Percentiles rank a stretch among this genome's conserved stretches.
Evolutionary conservation across 805 yeast species (phyloP).

Genomic region (Wickerhamomyces rabaulensis): DNA sequence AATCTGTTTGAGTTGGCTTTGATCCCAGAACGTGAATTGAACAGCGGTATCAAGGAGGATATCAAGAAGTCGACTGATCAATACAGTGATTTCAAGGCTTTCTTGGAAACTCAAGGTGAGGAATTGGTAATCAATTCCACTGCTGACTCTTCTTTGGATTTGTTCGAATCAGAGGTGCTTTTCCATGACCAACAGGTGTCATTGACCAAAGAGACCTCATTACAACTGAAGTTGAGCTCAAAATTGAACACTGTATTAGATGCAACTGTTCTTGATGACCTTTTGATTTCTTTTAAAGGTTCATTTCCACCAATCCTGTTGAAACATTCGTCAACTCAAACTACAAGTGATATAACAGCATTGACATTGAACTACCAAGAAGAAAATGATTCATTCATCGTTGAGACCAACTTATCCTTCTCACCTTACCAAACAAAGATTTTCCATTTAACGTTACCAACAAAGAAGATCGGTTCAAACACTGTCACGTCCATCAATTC

Average conservation of each 20-base stretch:
- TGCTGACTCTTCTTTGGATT: constrained; percentile 20
- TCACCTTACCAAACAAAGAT: constrained; percentile 9
- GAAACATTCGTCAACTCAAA: constrained; percentile 6
- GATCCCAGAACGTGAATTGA: constrained; percentile 13
- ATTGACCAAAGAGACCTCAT: constrained; percentile 10
- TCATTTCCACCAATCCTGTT: constrained; percentile 13
- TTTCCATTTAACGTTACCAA: constrained; percentile 14
- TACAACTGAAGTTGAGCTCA: constrained; percentile 30
- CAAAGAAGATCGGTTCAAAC: constrained; percentile 16
- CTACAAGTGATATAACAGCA: background rate
- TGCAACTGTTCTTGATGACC: constrained; percentile 5
- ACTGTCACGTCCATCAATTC: constrained; percentile 12
- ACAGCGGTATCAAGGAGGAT: background rate
- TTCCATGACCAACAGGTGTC: constrained; percentile 18
- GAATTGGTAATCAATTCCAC: constrained; percentile 19
- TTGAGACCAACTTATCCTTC: constrained; percentile 12
- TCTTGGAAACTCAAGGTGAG: constrained; percentile 7
- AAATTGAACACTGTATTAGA: constrained; percentile 18
- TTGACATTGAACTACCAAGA: constrained; percentile 5
- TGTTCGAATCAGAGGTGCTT: constrained; percentile 20
- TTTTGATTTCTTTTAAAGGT: constrained; percentile 10
- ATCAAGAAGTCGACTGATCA: constrained; percentile 1
- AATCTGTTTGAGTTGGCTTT: constrained; percentile 30
- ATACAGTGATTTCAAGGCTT: constrained; percentile 1
- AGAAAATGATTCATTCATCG: constrained; percentile 3